A percentile compares a stretch with the other conserved stretches of the same genome.
Conservation (phyloP, 2,329 filamentous ascomycete genomes). For the Fusarium lyarnte region DNA sequence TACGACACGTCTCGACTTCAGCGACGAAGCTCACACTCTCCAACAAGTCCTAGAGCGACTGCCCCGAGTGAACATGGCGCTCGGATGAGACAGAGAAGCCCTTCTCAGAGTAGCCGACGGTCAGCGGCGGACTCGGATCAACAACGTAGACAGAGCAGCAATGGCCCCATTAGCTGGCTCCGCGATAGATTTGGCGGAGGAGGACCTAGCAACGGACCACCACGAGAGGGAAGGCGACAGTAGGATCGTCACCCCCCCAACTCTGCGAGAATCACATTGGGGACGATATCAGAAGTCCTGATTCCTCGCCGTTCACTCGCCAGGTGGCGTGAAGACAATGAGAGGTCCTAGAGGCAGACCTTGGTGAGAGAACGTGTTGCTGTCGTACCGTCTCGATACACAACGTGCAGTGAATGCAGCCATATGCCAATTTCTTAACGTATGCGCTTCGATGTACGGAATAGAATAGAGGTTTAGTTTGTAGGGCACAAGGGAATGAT, state of each 20-base stretch:
- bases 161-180: constrained; percentile 56
- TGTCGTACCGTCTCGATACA: not conserved
- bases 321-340: not conserved
- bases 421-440: not conserved
- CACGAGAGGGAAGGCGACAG: constrained; percentile 44
- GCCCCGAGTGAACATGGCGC: constrained; percentile 45
- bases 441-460: constrained; percentile 20
- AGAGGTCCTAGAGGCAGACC: not conserved
- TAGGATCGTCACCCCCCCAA: constrained; percentile 35
- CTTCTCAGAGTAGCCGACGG: constrained; percentile 49
- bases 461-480: constrained; percentile 33
- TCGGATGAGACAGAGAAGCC: constrained; percentile 52
- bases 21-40: constrained; percentile 52
- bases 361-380: not conserved
- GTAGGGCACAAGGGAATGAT: not conserved
- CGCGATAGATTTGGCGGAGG: constrained; percentile 53
- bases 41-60: constrained; percentile 48
- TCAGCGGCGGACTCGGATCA: constrained; percentile 44
- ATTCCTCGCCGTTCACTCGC: not conserved
- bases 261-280: not conserved
- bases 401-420: not conserved
- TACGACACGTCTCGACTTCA: constrained; percentile 49
- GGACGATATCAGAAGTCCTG: not conserved
- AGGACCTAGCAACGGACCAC: constrained; percentile 41
- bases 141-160: constrained; percentile 44